Base-by-base conservation (phyloP, 306 rosid species). In the Alnus rubra region DNA sequence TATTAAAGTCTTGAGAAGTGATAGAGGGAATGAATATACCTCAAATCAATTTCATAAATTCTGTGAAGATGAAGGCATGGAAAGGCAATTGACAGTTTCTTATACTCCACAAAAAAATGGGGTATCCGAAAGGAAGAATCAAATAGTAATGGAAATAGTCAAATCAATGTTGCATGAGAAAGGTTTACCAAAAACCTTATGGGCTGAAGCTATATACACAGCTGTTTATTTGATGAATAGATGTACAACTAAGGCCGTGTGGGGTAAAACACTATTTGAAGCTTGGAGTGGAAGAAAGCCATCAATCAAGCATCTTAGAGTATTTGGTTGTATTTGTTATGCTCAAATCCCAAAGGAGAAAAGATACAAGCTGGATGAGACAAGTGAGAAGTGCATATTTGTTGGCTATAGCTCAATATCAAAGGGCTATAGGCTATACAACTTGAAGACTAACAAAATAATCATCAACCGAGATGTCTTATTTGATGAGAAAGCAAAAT, bases 71-170 rank as follows among this genome's bases (percentile, higher is more conserved):
- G 45, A 73, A 37, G 70, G 50, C 2, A 4, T 79, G 3, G 80
- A 79, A 6, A 23, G 35, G 10, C 67, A 70, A 63, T 55, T 72
- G 2, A 49, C 2, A 2, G n/a, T 50, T 3, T 47, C 14, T 15
- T 72, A 79, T 5, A 9, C 72, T 3, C 65, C 42, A 31, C 1
- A 79, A 33, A 68, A 62, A 73, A 79, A 79, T 73, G 64, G 48
- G 23, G 64, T 72, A 0, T 35, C 7, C 5, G 12, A 79, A 4
- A 23, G 15, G 23, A 72, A 72, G 33, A 79, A 73, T 14, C 60
- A 15, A 69, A 71, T 47, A 2, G 0, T 72, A 0, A 37, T 79
- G 51, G 54, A 79, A 19, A 71, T 71, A 53, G 44, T 39, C 9
- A n/a, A 16, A 15, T 3, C 11, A 0, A 79, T 79, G 44, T 23